Evolutionary conservation across 73 alveolate genomes (phyloP), one percentile per base, ranked within the genome.

Genomic region (Loxodes magnus): DNA sequence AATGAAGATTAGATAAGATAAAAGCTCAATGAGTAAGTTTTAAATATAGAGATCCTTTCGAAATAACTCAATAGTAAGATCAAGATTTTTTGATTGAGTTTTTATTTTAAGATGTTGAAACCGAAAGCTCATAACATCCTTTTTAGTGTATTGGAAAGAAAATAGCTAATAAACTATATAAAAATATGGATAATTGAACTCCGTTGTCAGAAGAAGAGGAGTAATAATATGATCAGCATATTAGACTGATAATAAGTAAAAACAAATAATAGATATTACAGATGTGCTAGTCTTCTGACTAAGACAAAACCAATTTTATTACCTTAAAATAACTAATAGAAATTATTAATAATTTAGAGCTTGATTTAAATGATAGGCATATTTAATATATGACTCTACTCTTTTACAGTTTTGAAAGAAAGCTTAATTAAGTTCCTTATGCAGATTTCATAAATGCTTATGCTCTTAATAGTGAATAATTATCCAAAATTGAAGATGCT

Each of bases 161-260:
- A 46, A 16, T 46, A 21, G 59, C 7, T 0, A 2, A 10, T n/a
- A 17, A 25, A 22, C 7, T 46, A 16, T 7, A 23, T 1, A 25
- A 17, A 46, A 46, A 21, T 22, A 9, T 24, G 7, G 59, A 46
- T n/a, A 19, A 46, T 22, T 46, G 59, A 41, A 41, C 22, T 9
- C n/a, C 27, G 22, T 46, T 46, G n/a, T 25, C 59, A 0, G n/a
- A 37, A 12, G 59, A 46, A 2, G 60, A 46, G 23, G 59, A 46
- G 17, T 7, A 12, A 46, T n/a, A 25, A 10, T 46, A 12, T 22
- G 59, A 46, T 46, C 15, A 46, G 27, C 59, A 46, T n/a, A 37
- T 46, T 1, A 41, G 36, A 10, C 16, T 46, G n/a, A 19, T 19
- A 0, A 25, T 46, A 46, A 46, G 34, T 19, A 46, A 46, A 46